A percentile compares a stretch with the other conserved stretches of the same genome.
Evolutionary conservation across 2,329 filamentous ascomycete genomes (phyloP).

Genomic region (Colletotrichum sp.): DNA sequence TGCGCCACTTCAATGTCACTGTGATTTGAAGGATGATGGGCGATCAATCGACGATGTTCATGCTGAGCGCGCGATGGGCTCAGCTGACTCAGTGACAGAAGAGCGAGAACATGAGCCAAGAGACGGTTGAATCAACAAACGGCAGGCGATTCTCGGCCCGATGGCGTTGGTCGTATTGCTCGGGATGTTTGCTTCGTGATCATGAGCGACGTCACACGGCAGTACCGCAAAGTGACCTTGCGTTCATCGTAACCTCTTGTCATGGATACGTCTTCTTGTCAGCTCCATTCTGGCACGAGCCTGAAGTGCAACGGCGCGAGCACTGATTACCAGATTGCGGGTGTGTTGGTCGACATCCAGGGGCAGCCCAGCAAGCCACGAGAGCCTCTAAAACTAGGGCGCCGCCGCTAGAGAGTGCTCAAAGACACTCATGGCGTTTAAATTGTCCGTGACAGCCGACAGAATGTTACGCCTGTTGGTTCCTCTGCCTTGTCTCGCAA

Average conservation of each 20-base stretch:
- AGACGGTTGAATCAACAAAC: not conserved
- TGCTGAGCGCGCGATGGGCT: not conserved
- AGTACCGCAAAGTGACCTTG: not conserved
- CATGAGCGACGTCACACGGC: not conserved
- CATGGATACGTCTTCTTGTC: constrained; percentile 1
- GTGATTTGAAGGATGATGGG: not conserved
- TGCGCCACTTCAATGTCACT: not conserved
- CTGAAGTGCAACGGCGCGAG: not conserved
- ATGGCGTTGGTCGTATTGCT: not conserved
- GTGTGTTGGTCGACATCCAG: not conserved
- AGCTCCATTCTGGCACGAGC: not conserved
- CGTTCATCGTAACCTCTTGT: not conserved
- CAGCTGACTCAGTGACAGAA: not conserved
- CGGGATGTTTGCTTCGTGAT: not conserved
- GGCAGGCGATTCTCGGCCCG: not conserved
- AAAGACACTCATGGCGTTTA: not conserved
- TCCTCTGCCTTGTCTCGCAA: not conserved
- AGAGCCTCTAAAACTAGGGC: not conserved
- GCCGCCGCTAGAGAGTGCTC: not conserved
- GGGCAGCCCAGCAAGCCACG: not conserved
- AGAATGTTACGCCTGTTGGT: not conserved
- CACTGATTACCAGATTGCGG: not conserved
- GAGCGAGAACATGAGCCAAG: not conserved
- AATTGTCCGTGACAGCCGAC: not conserved
- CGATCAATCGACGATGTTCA: not conserved